Evolutionary conservation across 2,329 filamentous ascomycete species (phyloP).

Genomic region (Neospermospora avenae): DNA sequence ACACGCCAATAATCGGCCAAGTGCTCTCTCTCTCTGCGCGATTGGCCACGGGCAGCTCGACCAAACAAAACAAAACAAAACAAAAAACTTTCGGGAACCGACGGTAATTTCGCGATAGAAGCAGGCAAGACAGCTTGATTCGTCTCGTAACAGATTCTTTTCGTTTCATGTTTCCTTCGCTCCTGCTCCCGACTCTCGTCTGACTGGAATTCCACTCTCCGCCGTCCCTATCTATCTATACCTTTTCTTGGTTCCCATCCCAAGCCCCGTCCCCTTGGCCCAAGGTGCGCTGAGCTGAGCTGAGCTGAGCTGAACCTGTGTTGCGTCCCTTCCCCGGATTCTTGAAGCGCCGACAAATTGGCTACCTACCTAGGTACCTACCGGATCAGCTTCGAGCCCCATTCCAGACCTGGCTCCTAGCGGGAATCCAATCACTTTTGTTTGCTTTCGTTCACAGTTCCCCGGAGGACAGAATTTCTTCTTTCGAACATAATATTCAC

Average conservation of each 20-base stretch:
- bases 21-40: too few species aligned
- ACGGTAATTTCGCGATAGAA: not conserved
- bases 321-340: constrained; percentile 31
- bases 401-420: too few species aligned
- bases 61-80: too few species aligned
- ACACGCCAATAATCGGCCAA: not conserved
- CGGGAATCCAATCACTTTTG: not conserved
- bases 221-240: not conserved
- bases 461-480: not conserved
- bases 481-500: constrained; percentile 2
- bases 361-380: too few species aligned
- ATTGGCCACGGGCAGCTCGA: not conserved
- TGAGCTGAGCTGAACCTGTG: constrained; percentile 18
- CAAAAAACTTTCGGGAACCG: constrained; percentile 9
- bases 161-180: not conserved
- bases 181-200: not conserved
- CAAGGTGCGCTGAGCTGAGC: not conserved
- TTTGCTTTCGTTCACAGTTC: not conserved
- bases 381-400: too few species aligned
- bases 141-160: not conserved
- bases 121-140: constrained; percentile 10
- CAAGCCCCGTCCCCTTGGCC: not conserved
- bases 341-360: constrained; percentile 26
- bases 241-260: not conserved
- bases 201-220: not conserved